phyloP scores from a whole-genome alignment of 2,329 filamentous ascomycete species.

The Pyrenophora teres region DNA sequence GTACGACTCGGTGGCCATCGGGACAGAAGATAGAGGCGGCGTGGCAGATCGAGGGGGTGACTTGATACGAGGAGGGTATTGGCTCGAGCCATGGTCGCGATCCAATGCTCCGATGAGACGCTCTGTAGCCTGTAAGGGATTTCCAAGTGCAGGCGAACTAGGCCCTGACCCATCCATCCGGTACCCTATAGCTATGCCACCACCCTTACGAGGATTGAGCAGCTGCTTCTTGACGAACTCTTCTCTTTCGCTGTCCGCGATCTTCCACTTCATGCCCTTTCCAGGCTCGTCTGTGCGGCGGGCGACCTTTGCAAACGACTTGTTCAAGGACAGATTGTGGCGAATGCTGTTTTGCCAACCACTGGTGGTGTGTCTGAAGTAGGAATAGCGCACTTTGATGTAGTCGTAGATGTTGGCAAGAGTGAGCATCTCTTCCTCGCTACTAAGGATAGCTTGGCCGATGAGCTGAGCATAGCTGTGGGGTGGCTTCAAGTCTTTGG shows the following conservation, averaged over 20 bases:
- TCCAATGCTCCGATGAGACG: constrained; percentile 52
- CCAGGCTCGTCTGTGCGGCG: constrained; percentile 92
- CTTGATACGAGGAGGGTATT: constrained; percentile 38
- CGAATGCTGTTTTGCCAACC: constrained; percentile 99
- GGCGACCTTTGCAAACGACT: constrained; percentile 90
- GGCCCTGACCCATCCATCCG: constrained; percentile 67
- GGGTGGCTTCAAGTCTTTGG: constrained; percentile 90
- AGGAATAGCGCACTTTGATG: constrained; percentile 89
- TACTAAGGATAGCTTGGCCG: constrained; percentile 90
- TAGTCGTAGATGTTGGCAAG: constrained; percentile 91
- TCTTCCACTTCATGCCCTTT: constrained; percentile 99
- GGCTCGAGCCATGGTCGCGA: constrained; percentile 23
- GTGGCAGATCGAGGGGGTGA: constrained; percentile 53
- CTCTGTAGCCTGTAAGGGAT: constrained; percentile 57
- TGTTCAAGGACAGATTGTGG: constrained; percentile 94
- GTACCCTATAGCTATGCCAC: constrained; percentile 31
- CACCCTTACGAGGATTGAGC: constrained; percentile 50
- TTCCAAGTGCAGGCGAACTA: constrained; percentile 63
- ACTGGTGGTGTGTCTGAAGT: constrained; percentile 81
- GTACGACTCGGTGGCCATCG: constrained; percentile 57
- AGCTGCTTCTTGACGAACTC: constrained; percentile 79
- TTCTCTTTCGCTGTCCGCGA: constrained; percentile 79
- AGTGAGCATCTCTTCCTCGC: constrained; percentile 84
- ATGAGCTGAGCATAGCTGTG: constrained; percentile 98
- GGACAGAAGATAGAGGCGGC: constrained; percentile 54